Evolutionary conservation across 306 rosid genomes (phyloP).

Genomic region (Hylodesmum podocarpum): DNA sequence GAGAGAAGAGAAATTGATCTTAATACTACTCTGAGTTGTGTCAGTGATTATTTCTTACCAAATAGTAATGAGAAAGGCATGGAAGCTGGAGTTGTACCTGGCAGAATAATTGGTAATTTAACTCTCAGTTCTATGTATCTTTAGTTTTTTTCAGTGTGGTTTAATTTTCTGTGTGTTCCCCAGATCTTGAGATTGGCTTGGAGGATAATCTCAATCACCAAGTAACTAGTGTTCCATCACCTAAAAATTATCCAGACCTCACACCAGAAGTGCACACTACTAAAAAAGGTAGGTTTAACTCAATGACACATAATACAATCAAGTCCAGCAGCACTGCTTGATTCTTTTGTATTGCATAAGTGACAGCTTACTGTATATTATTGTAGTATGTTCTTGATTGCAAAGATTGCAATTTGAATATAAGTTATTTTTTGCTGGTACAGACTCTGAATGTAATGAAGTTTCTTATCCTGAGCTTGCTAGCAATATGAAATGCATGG

Average conservation of each 20-base stretch:
- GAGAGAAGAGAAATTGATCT: constrained; percentile 53
- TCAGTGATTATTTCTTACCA: constrained; percentile 36
- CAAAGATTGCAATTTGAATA: constrained; percentile 34
- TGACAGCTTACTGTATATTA: neutral
- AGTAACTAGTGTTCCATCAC: constrained; percentile 28
- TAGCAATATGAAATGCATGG: constrained; percentile 41
- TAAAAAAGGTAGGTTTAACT: constrained; percentile 45
- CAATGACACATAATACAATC: constrained; percentile 5
- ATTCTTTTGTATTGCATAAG: constrained; percentile 8
- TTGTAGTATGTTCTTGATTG: constrained; percentile 29
- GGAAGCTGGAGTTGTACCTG: constrained; percentile 37
- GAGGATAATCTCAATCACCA: constrained; percentile 42
- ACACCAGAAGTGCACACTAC: constrained; percentile 39
- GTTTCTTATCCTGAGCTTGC: constrained; percentile 45
- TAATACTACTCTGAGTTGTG: constrained; percentile 37
- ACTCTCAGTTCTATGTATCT: constrained; percentile 29
- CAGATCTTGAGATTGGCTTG: constrained; percentile 52
- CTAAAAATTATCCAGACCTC: constrained; percentile 34
- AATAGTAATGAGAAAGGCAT: constrained; percentile 48
- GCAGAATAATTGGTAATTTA: constrained; percentile 50
- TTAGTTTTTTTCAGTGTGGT: constrained; percentile 10
- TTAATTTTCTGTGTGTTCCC: constrained; percentile 32
- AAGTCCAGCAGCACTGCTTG: neutral
- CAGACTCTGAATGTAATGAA: constrained; percentile 51
- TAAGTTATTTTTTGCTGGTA: constrained; percentile 26